Evolutionary conservation across 306 rosid genomes (phyloP).

Genomic region (Sicyos edulis): DNA sequence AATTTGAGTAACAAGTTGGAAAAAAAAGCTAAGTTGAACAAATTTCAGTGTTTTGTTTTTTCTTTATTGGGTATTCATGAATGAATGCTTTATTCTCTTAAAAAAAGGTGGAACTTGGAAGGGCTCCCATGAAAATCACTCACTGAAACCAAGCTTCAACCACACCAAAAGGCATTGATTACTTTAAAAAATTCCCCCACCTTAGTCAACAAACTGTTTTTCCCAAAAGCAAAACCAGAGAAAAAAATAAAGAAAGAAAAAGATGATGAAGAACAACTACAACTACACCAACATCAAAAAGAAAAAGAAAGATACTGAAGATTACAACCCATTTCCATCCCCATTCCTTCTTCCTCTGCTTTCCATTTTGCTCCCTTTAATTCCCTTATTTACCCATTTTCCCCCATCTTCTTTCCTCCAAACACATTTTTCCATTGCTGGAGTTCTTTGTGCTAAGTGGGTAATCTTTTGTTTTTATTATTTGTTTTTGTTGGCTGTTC

Average conservation of each 20-base stretch:
- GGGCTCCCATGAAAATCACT: conserved; percentile 19
- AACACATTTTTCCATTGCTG: conserved; percentile 24
- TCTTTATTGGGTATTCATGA: not conserved
- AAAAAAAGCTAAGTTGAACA: not conserved
- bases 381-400: conserved; percentile 28
- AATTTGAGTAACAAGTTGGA: no score
- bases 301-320: conserved; percentile 27
- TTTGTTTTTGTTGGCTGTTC: conserved; percentile 7
- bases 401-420: conserved; percentile 25
- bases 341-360: conserved; percentile 31
- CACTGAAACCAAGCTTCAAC: conserved; percentile 24
- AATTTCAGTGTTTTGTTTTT: not conserved
- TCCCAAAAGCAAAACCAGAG: conserved; percentile 29
- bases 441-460: conserved; percentile 19
- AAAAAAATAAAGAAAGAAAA: conserved; percentile 16
- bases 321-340: conserved; percentile 26
- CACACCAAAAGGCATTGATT: conserved; percentile 34
- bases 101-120: conserved; percentile 12
- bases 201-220: conserved; percentile 57
- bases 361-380: conserved; percentile 35
- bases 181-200: conserved; percentile 54
- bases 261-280: conserved; percentile 23
- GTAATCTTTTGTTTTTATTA: conserved; percentile 11
- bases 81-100: not conserved
- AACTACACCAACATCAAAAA: conserved; percentile 14